Evolutionary conservation across 2,329 filamentous ascomycete species (phyloP).

Genomic region (Aspergillus bombycis): DNA sequence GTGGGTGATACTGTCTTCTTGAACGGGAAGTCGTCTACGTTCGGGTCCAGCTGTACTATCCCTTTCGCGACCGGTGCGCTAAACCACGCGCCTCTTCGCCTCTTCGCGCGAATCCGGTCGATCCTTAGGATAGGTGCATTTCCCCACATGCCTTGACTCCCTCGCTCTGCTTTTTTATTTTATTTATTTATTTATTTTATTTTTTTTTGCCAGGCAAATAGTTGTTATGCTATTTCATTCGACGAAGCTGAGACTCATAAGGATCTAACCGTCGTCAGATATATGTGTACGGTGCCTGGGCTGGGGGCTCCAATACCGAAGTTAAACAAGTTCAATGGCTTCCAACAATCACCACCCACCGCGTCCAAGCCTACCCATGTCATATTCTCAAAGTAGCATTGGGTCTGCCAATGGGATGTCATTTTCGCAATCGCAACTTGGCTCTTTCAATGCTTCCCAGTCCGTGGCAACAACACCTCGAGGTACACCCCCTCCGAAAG

Average conservation of each 20-base stretch:
- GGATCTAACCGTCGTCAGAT: neutral
- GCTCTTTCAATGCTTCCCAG: slow-evolving; percentile 48
- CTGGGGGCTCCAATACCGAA: slow-evolving; percentile 12
- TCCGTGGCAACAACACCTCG: slow-evolving; percentile 50
- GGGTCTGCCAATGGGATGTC: slow-evolving; percentile 42
- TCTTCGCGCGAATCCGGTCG: slow-evolving; percentile 33
- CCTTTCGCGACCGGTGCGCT: slow-evolving; percentile 26
- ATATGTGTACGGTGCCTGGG: slow-evolving; percentile 13
- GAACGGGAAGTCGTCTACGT: neutral
- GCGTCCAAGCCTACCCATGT: slow-evolving; percentile 37
- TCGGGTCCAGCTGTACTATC: slow-evolving; percentile 17
- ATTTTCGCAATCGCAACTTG: slow-evolving; percentile 44
- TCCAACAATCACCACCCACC: slow-evolving; percentile 34
- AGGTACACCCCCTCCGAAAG: slow-evolving; percentile 47
- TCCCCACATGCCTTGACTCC: slow-evolving; percentile 23
- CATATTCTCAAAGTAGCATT: slow-evolving; percentile 44
- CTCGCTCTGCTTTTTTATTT: slow-evolving; percentile 21
- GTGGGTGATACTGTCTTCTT: neutral
- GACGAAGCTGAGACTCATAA: neutral
- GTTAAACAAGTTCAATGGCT: slow-evolving; percentile 27
- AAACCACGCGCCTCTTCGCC: slow-evolving; percentile 39
- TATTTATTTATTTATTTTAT: neutral
- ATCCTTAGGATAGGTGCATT: slow-evolving; percentile 28
- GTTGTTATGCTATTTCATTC: slow-evolving; percentile 15
- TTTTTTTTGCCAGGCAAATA: slow-evolving; percentile 8